Evolutionary conservation across 2,329 filamentous ascomycete species (phyloP).

Genomic region (Phyllosticta paracitricarpa): DNA sequence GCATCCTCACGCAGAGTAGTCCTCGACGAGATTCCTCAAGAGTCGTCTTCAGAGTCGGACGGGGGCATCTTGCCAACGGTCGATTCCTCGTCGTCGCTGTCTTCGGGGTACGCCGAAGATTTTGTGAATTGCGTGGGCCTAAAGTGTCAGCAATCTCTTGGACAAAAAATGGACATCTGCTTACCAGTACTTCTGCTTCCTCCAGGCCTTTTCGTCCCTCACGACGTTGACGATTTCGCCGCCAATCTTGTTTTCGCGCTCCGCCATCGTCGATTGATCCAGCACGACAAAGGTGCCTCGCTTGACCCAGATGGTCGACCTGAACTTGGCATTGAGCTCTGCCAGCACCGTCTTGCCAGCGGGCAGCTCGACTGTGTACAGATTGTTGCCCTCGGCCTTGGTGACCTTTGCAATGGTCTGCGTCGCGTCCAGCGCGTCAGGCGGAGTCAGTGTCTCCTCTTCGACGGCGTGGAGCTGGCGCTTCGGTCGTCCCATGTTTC

Average conservation of each 20-base stretch:
- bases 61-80: conserved; percentile 78
- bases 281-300: conserved; percentile 79
- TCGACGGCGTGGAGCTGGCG: conserved; percentile 68
- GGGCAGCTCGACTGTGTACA: conserved; percentile 71
- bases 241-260: conserved; percentile 63
- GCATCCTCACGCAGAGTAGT: conserved; percentile 22
- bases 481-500: conserved; percentile 61
- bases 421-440: conserved; percentile 41
- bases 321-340: conserved; percentile 75
- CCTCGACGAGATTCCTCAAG: conserved; percentile 13
- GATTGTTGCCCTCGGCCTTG: conserved; percentile 78
- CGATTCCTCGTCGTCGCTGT: conserved; percentile 66
- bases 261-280: conserved; percentile 56
- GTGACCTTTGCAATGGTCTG: conserved; percentile 66
- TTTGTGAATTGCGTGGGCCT: conserved; percentile 77
- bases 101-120: conserved; percentile 46
- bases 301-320: conserved; percentile 89
- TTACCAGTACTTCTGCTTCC: conserved; percentile 76
- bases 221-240: conserved; percentile 93
- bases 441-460: conserved; percentile 55
- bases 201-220: conserved; percentile 82
- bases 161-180: conserved; percentile 12
- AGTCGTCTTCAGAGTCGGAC: conserved; percentile 60
- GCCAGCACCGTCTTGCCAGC: conserved; percentile 54
- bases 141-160: conserved; percentile 15